Conservation (phyloP, 345 rosid genomes). For the Turnera subulata region DNA sequence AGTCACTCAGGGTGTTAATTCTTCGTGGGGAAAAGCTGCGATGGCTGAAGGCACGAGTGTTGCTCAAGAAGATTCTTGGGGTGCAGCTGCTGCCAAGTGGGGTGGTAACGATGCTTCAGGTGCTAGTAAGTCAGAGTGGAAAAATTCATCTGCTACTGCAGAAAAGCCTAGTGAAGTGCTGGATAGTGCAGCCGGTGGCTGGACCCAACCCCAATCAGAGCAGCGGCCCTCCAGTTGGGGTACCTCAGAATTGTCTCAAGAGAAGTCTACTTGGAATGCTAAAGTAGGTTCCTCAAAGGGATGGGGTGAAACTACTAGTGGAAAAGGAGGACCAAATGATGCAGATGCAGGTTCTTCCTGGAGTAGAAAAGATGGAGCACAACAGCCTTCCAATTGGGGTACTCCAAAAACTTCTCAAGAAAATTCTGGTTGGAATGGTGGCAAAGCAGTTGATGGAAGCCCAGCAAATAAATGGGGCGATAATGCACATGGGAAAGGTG, state of each 20-base stretch:
- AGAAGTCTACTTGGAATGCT: not conserved
- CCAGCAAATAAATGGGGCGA: conserved; percentile 14
- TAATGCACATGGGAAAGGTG: conserved; percentile 4
- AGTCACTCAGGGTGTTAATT: no score
- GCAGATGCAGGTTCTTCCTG: not conserved
- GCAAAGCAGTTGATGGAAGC: conserved; percentile 6
- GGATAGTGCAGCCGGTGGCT: conserved; percentile 15
- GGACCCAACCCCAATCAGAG: conserved; percentile 12
- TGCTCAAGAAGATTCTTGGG: conserved; percentile 20
- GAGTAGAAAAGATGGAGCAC: not conserved
- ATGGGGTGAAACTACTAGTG: not conserved
- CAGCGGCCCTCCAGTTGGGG: conserved; percentile 1
- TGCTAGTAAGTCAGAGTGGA: conserved; percentile 24
- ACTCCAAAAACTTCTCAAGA: conserved; percentile 8
- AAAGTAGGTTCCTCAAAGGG: not conserved
- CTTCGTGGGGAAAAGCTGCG: conserved; percentile 19
- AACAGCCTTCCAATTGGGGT: conserved; percentile 7
- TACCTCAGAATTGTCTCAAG: no score
- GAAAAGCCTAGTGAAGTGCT: conserved; percentile 19
- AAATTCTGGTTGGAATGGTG: conserved; percentile 13
- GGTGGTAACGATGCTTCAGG: conserved; percentile 1
- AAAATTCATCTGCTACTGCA: conserved; percentile 6
- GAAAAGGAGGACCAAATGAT: not conserved
- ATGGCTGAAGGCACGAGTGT: conserved; percentile 4
- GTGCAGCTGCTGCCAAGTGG: conserved; percentile 14